phyloP scores from a whole-genome alignment of 345 rosid species.

The Gossypium ekmanianum region DNA sequence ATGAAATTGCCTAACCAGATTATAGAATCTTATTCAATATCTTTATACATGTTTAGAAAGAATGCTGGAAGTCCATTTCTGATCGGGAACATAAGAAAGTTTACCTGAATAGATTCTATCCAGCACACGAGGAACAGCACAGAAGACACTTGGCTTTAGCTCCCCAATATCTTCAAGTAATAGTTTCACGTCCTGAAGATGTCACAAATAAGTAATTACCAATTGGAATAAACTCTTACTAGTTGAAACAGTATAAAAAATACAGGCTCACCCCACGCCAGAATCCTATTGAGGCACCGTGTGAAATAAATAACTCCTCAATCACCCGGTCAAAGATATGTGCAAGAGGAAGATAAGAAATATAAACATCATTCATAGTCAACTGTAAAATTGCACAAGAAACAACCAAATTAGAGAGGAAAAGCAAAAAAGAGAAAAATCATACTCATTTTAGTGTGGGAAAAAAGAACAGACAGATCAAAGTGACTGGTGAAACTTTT shows the following conservation, averaged over 20 bases:
- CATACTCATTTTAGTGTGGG: background rate
- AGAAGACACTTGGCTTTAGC: slow-evolving; percentile 87
- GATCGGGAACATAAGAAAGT: background rate
- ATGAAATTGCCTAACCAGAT: background rate
- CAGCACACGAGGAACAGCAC: slow-evolving; percentile 97
- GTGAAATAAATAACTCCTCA: slow-evolving; percentile 72
- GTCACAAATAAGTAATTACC: slow-evolving; percentile 14
- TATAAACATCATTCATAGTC: slow-evolving; percentile 62
- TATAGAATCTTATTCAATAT: background rate
- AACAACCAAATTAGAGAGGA: background rate
- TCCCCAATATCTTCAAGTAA: slow-evolving; percentile 83
- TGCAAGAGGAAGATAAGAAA: slow-evolving; percentile 96
- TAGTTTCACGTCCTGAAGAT: slow-evolving; percentile 77
- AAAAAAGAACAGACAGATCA: background rate
- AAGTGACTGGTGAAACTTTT: background rate
- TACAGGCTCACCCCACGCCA: slow-evolving; percentile 86
- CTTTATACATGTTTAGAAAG: background rate
- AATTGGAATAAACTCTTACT: slow-evolving; percentile 7
- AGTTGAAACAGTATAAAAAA: background rate
- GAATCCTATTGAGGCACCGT: slow-evolving; percentile 87
- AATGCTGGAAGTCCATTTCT: background rate
- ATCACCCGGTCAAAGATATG: slow-evolving; percentile 93
- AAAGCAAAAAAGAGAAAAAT: background rate
- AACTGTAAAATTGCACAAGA: slow-evolving; percentile 46
- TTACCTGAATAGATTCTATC: slow-evolving; percentile 83